phyloP scores from a whole-genome alignment of 805 yeast species.

The Monosporozyma aerobia region DNA sequence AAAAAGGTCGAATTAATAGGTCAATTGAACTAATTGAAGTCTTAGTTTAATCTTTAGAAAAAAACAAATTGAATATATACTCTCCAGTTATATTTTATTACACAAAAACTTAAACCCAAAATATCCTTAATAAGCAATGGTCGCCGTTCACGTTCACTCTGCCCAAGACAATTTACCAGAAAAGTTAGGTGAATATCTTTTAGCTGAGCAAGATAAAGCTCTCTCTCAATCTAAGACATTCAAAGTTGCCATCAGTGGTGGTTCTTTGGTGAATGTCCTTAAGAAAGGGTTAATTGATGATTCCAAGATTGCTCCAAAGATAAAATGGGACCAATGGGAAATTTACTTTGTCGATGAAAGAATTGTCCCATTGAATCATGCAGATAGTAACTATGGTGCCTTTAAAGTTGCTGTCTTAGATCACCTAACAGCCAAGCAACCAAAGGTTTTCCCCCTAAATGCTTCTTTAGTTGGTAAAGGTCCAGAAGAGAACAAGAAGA shows the following conservation, averaged over 20 bases:
- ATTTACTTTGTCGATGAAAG: conserved; percentile 88
- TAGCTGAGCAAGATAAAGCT: conserved; percentile 54
- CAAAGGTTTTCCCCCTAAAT: conserved; percentile 52
- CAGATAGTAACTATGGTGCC: conserved; percentile 78
- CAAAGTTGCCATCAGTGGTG: conserved; percentile 82
- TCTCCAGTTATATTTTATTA: no score
- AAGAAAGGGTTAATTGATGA: conserved; percentile 59
- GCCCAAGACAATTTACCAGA: conserved; percentile 53
- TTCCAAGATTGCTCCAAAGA: conserved; percentile 32
- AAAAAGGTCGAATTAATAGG: not conserved
- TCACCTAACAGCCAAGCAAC: conserved; percentile 37
- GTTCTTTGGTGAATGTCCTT: conserved; percentile 69
- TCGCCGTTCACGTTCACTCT: conserved; percentile 33
- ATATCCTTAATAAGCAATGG: conserved; percentile 20
- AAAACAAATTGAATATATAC: no score
- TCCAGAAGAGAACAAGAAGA: conserved; percentile 41
- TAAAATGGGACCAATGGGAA: conserved; percentile 68
- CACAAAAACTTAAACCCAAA: not conserved
- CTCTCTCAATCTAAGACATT: conserved; percentile 39
- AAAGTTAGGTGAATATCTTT: conserved; percentile 54
- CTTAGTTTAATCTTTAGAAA: not conserved
- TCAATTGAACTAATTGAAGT: not conserved
- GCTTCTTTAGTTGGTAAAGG: conserved; percentile 50
- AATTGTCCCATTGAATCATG: conserved; percentile 70
- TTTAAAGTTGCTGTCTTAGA: conserved; percentile 57